Base-by-base conservation (phyloP, 352 stramenopile genomes). In the Phytophthora cryptogea region DNA sequence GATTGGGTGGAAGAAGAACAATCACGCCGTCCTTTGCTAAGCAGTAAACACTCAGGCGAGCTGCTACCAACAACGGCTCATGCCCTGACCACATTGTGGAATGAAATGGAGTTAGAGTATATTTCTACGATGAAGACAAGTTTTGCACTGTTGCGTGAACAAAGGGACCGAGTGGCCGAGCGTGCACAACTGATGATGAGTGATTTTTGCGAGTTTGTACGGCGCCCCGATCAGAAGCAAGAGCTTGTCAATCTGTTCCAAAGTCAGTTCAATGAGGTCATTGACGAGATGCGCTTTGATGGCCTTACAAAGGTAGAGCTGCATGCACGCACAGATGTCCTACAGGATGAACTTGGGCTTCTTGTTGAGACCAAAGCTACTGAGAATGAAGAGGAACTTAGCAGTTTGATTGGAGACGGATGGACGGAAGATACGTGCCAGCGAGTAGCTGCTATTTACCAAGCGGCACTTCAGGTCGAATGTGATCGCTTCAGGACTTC, bases 281-380 rank as follows among this genome's bases (percentile, higher is more conserved):
- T 83, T 1, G 71, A 92, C 11, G 85, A 90, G 23, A 90, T 97
- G 73, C 83, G 90, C 11, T 92, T 92, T 37, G 86, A 96, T 16
- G 76, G 87, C 7, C 37, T 71, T 9, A 92, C 80, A n/a, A 93
- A 94, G 46, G 35, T 77, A 11, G 88, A 97, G 58, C 60, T 97
- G 11, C 79, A 96, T 54, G 74, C 89, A 20, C 72, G 82, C 13
- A 61, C 63, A 3, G 89, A 96, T 47, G 65, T 92, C 2, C 51
- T 95, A 13, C 81, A 90, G 40, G 81, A 93, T 49, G 76, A 79
- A 32, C 42, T 97, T 26, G 61, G 51, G 14, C 11, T 59, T 41
- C 56, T 90, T 11, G 58, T 90, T 6, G 76, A 83, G 13, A 30
- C 56, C 2, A 76, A 85, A 72, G 50, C 40, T 1, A 13, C 45